phyloP scores from a whole-genome alignment of 2,329 filamentous ascomycete genomes.

The Alternaria atra region DNA sequence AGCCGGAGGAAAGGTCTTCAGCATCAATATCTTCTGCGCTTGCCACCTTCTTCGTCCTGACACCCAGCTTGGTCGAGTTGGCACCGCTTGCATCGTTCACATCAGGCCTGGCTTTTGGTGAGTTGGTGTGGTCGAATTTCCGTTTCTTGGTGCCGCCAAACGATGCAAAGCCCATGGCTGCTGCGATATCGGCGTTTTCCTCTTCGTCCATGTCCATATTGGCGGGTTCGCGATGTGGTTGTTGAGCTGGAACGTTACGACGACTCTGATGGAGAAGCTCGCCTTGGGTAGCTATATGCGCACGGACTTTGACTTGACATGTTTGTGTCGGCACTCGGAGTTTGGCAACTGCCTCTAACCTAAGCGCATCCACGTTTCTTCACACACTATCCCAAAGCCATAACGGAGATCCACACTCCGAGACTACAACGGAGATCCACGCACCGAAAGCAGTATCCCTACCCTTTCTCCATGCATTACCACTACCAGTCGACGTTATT shows the following conservation, averaged over 20 bases:
- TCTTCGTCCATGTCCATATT: constrained; percentile 57
- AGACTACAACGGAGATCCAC: not conserved
- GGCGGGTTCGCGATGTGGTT: not conserved
- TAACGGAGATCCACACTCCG: not conserved
- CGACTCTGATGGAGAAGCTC: not conserved
- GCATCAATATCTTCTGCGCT: constrained; percentile 1
- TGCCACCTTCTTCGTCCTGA: constrained; percentile 41
- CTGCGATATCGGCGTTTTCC: constrained; percentile 65
- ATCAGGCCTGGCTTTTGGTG: constrained; percentile 52
- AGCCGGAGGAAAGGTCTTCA: not conserved
- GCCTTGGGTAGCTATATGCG: not conserved
- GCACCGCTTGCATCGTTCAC: constrained; percentile 43
- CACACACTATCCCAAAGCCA: not conserved
- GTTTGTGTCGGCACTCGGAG: not conserved
- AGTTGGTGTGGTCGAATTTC: constrained; percentile 69
- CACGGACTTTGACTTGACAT: not conserved
- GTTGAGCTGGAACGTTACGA: not conserved
- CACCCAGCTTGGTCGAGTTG: constrained; percentile 50
- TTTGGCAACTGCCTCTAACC: not conserved
- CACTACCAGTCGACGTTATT: too few species aligned
- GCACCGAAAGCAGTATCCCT: not conserved
- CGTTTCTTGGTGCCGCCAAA: constrained; percentile 76
- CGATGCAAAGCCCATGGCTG: constrained; percentile 76
- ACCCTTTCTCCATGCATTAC: not conserved
- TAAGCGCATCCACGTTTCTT: not conserved